phyloP scores from a whole-genome alignment of 345 rosid genomes.

The Combretum micranthum region DNA sequence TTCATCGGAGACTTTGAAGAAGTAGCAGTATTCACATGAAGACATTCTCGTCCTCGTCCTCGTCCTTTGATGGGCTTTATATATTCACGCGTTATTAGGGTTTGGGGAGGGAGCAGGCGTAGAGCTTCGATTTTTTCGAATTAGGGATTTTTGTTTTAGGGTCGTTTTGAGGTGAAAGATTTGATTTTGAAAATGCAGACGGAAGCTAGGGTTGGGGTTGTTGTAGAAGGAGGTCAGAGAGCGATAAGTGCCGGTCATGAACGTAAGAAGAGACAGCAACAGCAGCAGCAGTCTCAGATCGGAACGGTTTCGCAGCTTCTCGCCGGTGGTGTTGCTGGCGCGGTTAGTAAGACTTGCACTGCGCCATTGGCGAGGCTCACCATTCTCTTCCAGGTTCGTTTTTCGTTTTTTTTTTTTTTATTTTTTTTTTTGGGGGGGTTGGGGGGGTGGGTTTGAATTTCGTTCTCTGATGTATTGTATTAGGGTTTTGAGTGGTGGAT shows the following conservation, averaged over 20 bases:
- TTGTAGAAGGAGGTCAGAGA: conserved; percentile 40
- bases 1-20: background rate
- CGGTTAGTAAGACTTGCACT: conserved; percentile 92
- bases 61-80: too few species aligned
- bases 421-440: too few species aligned
- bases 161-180: background rate
- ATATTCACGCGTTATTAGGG: too few species aligned
- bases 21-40: too few species aligned
- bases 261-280: conserved; percentile 27
- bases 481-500: background rate
- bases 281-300: conserved; percentile 49
- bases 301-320: conserved; percentile 76
- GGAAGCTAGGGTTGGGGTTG: conserved; percentile 75
- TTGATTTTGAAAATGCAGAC: conserved; percentile 56
- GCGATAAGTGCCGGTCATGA: conserved; percentile 42
- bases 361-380: conserved; percentile 96
- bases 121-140: too few species aligned
- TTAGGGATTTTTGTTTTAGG: background rate
- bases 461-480: too few species aligned
- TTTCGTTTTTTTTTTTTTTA: background rate
- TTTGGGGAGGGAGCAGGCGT: background rate
- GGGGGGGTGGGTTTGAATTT: too few species aligned
- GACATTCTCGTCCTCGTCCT: conserved; percentile 6
- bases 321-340: conserved; percentile 95
- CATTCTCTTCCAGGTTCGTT: conserved; percentile 82